Evolutionary conservation across 2,329 filamentous ascomycete species (phyloP).

Genomic region (Apiospora rasikravindrae): DNA sequence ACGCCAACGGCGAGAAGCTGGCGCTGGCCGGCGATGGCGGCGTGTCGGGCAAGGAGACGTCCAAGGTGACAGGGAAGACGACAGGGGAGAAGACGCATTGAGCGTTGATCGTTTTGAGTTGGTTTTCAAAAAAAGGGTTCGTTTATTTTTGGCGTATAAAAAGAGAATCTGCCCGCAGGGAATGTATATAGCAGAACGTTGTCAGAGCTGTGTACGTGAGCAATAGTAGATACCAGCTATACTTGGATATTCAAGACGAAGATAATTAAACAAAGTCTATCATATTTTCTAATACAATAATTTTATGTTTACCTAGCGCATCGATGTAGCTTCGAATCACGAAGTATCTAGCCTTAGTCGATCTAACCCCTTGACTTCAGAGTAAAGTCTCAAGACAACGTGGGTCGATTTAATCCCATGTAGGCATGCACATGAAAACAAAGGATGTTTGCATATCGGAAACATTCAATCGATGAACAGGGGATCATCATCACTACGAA

Average conservation of each 20-base stretch:
- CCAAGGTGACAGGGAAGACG: neutral
- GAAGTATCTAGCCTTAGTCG: neutral
- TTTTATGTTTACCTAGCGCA: neutral
- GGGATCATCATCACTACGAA: constrained; percentile 1
- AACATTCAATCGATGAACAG: neutral
- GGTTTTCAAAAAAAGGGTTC: neutral
- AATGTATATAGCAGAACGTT: neutral
- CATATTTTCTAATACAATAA: no score
- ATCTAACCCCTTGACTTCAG: neutral
- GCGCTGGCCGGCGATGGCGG: neutral
- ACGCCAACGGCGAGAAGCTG: constrained; percentile 5
- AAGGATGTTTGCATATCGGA: neutral
- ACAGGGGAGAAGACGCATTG: neutral
- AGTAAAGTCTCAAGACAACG: no score
- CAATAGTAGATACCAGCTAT: neutral
- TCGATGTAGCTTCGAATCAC: neutral
- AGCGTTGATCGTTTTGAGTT: neutral
- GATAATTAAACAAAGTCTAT: neutral
- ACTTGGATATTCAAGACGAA: neutral
- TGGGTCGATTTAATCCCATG: neutral
- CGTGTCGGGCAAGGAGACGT: neutral
- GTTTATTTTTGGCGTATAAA: neutral
- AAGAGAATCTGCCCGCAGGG: neutral
- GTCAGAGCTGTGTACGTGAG: neutral
- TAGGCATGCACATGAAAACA: neutral